Evolutionary conservation across 768 basidiomycete species (phyloP), one percentile per base, ranked within the genome.

Genomic region (Mycena epipterygia): DNA sequence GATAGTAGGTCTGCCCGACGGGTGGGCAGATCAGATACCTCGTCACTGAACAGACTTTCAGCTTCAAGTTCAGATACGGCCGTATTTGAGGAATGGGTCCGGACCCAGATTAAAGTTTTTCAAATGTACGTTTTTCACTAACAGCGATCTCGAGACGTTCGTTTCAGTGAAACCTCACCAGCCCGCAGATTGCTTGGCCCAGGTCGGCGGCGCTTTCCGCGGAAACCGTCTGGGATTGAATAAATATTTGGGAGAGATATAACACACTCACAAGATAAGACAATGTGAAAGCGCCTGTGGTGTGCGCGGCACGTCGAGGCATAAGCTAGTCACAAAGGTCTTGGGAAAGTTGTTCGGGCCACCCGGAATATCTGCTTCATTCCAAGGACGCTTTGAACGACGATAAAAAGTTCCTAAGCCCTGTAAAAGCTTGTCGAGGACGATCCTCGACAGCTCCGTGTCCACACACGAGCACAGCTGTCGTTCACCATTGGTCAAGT

Each of bases 161-260:
- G 27, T 25, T 44, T n/a, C 64, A 44, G 27, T 67, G 49, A 37
- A 67, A 67, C 27, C 32, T 48, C 16, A 49, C 66, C 3, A 67
- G 55, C 12, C 48, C 33, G 65, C 65, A 16, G 55, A 27, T 46
- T 67, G 39, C 14, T 57, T 59, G 5, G 66, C 66, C 66, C 66
- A 67, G n/a, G n/a, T n/a, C 9, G 39, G 21, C 35, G 66, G 66
- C 8, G 35, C 5, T 17, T 42, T 35, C 39, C 32, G 58, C n/a
- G 66, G 66, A 25, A 67, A 67, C n/a, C n/a, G n/a, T n/a, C n/a
- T n/a, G n/a, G n/a, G n/a, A 7, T 48, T 42, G 57, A 67, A 67
- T 33, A 21, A 60, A 60, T 13, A 60, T 12, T 9, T 19, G 42
- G 42, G 58, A 5, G 29, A 60, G 42, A 19, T 60, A n/a, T n/a